A percentile compares a stretch with the other conserved stretches of the same genome.
phyloP scores from a whole-genome alignment of 805 yeast genomes.

The Cyberlindnera misumaiensis region DNA sequence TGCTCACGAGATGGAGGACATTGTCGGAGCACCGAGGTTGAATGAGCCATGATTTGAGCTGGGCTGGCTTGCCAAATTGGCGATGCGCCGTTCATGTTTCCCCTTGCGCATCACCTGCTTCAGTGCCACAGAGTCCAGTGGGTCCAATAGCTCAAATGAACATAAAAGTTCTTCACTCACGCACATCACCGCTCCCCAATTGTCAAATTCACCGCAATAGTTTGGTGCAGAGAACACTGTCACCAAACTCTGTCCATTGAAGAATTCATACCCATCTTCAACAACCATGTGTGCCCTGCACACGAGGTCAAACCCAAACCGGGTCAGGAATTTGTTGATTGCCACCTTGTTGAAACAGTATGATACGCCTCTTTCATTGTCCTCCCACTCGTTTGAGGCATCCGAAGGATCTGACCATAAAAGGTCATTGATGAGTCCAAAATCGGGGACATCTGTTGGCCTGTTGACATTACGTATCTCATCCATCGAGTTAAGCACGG shows the following conservation, averaged over 20 bases:
- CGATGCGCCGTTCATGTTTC: slow-evolving; percentile 75
- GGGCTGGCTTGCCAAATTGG: slow-evolving; percentile 30
- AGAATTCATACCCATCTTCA: slow-evolving; percentile 93
- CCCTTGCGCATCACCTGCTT: slow-evolving; percentile 94
- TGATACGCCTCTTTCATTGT: slow-evolving; percentile 95
- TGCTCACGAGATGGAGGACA: background rate
- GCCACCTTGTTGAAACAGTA: slow-evolving; percentile 83
- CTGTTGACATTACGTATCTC: slow-evolving; percentile 81
- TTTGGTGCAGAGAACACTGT: slow-evolving; percentile 99
- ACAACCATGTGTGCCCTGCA: slow-evolving; percentile 97
- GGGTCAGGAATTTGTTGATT: slow-evolving; percentile 66
- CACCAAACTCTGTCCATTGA: slow-evolving; percentile 80
- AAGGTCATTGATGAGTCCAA: slow-evolving; percentile 95
- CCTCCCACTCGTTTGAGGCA: slow-evolving; percentile 72
- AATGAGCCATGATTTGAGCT: slow-evolving; percentile 21
- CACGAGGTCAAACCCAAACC: slow-evolving; percentile 71
- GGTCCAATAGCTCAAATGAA: slow-evolving; percentile 89
- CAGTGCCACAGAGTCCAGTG: slow-evolving; percentile 86
- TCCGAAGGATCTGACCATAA: slow-evolving; percentile 89
- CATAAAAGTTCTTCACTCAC: slow-evolving; percentile 90
- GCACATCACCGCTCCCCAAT: slow-evolving; percentile 98
- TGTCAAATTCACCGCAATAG: slow-evolving; percentile 67
- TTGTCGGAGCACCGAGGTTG: slow-evolving; percentile 5
- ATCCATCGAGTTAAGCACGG: slow-evolving; percentile 68
- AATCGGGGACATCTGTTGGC: slow-evolving; percentile 96